Conservation (phyloP, 768 basidiomycete species). For the Clathrus columnatus region DNA sequence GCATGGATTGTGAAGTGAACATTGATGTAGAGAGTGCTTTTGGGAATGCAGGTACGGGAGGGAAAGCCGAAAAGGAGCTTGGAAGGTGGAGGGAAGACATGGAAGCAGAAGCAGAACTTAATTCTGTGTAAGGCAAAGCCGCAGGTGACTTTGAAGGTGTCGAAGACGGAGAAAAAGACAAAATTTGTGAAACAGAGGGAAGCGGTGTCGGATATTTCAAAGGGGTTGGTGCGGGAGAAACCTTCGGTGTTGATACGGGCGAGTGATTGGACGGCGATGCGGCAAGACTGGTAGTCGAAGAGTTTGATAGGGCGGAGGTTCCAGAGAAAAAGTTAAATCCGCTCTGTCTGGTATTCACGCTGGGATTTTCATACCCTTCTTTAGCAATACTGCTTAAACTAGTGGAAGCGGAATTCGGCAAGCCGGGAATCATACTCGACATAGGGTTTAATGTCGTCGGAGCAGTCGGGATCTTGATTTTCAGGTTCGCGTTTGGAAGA, state of each 20-base stretch:
- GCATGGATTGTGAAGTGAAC: too few species aligned
- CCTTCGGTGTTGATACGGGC: neutral
- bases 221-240: neutral
- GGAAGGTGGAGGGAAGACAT: neutral
- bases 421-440: neutral
- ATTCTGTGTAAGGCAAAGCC: neutral
- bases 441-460: neutral
- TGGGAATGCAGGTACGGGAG: neutral
- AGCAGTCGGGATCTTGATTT: neutral
- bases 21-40: too few species aligned
- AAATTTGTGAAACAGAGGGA: neutral
- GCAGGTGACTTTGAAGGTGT: neutral
- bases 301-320: neutral
- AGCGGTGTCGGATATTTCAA: neutral
- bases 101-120: too few species aligned
- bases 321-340: neutral
- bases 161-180: neutral
- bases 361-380: slow-evolving; percentile 63
- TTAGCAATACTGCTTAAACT: slow-evolving; percentile 1
- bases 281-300: neutral
- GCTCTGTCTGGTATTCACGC: neutral
- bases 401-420: neutral
- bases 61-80: neutral
- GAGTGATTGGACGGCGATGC: neutral
- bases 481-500: slow-evolving; percentile 22